These are phyloP conservation scores for Phyllosticta capitalensis DNA, from an alignment of 2,329 filamentous ascomycete genomes.

Conservation along the genomic window DNA sequence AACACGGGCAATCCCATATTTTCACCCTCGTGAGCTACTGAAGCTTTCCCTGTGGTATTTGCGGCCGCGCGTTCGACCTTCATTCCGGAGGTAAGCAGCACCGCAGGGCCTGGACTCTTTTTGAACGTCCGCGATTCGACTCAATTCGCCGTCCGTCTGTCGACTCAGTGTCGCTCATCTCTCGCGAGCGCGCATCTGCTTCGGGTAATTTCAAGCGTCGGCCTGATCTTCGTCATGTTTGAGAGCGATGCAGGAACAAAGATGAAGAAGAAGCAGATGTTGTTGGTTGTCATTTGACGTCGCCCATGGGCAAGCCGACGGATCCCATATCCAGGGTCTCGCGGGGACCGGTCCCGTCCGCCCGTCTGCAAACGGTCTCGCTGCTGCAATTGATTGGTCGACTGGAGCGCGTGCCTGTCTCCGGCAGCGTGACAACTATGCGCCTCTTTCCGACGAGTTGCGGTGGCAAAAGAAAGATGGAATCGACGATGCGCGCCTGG, in stretches of 20 bases:
- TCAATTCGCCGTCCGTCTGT: neutral
- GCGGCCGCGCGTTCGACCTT: neutral
- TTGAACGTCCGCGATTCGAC: neutral
- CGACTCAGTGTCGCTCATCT: neutral
- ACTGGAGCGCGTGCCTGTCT: too few relatives aligned
- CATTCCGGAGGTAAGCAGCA: neutral
- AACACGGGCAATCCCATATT: neutral
- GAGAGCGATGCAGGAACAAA: neutral
- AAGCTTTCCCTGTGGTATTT: neutral
- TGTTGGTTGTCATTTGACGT: neutral
- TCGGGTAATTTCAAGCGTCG: neutral
- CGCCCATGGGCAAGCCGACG: too few relatives aligned
- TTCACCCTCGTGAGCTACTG: neutral
- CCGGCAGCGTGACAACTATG: too few relatives aligned
- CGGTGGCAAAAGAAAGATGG: too few relatives aligned
- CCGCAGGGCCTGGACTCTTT: neutral
- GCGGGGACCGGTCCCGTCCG: too few relatives aligned
- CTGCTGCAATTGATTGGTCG: too few relatives aligned
- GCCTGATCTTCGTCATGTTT: neutral
- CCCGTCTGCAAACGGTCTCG: too few relatives aligned
- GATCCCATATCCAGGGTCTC: too few relatives aligned
- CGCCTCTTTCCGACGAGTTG: too few relatives aligned
- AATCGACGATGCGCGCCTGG: too few relatives aligned
- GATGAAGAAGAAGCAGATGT: neutral
- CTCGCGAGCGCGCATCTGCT: neutral